Conservation (phyloP, 148 eudicot genomes). For the Nepenthes gracilis region DNA sequence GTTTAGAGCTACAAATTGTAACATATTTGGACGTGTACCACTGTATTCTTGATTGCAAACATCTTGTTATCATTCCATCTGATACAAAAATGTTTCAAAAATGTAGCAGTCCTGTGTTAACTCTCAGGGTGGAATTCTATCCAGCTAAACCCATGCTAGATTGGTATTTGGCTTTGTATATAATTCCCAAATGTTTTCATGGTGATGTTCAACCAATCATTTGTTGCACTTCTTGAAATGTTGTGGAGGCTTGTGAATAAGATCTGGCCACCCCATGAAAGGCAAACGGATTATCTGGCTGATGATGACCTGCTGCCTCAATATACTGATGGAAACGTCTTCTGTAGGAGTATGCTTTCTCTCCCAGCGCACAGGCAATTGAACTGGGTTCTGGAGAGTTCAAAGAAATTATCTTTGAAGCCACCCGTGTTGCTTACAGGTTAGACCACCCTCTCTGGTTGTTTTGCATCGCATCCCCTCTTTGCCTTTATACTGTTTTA, state of each 20-base stretch:
- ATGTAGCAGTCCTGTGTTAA: background rate
- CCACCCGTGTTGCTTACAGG: constrained; percentile 99
- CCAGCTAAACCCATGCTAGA: background rate
- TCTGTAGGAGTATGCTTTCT: constrained; percentile 90
- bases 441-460: constrained; percentile 11
- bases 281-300: background rate
- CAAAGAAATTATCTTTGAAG: constrained; percentile 74
- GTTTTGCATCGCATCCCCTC: background rate
- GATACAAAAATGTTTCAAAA: background rate
- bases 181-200: no score
- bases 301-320: constrained; percentile 1
- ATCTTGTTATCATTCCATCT: background rate
- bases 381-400: constrained; percentile 92
- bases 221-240: no score
- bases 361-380: constrained; percentile 87
- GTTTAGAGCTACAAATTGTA: no score
- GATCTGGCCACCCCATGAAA: background rate
- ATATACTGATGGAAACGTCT: constrained; percentile 10
- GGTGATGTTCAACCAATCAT: no score
- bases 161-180: no score
- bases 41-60: no score
- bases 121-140: background rate
- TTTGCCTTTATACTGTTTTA: no score
- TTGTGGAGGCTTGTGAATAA: background rate
- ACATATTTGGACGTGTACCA: no score